phyloP scores from a whole-genome alignment of 768 basidiomycete genomes.

The Multifurca ochricompacta region DNA sequence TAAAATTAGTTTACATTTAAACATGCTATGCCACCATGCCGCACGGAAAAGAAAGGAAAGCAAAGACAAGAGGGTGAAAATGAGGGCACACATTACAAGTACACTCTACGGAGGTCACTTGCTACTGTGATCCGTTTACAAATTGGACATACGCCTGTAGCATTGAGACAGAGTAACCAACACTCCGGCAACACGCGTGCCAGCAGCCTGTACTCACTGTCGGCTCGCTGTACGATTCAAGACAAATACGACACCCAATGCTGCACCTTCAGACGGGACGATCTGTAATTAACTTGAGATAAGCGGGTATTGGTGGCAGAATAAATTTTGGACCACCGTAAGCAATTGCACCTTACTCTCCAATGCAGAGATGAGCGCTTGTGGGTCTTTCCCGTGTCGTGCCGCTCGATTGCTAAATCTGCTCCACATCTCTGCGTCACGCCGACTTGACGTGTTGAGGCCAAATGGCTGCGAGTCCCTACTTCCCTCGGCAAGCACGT shows the following conservation, averaged over 20 bases:
- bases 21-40: background rate
- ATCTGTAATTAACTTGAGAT: background rate
- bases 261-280: constrained; percentile 19
- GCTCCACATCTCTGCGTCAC: constrained; percentile 29
- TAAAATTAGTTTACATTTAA: background rate
- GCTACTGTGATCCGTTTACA: constrained; percentile 81
- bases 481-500: constrained; percentile 39
- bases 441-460: constrained; percentile 10
- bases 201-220: constrained; percentile 80
- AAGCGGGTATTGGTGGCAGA: constrained; percentile 22
- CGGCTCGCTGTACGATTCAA: constrained; percentile 71
- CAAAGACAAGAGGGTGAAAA: background rate
- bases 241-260: constrained; percentile 63
- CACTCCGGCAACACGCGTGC: constrained; percentile 82
- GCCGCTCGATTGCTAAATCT: constrained; percentile 44
- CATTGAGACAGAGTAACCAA: constrained; percentile 77
- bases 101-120: constrained; percentile 66
- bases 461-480: background rate
- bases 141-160: constrained; percentile 78
- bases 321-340: background rate
- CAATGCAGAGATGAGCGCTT: constrained; percentile 40
- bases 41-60: too few relatives aligned
- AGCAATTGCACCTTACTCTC: constrained; percentile 54
- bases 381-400: constrained; percentile 40
- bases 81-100: constrained; percentile 39